Percentiles rank a stretch among this genome's conserved stretches.
Conservation (phyloP, 2,329 filamentous ascomycete genomes). For the Alternaria rosae region DNA sequence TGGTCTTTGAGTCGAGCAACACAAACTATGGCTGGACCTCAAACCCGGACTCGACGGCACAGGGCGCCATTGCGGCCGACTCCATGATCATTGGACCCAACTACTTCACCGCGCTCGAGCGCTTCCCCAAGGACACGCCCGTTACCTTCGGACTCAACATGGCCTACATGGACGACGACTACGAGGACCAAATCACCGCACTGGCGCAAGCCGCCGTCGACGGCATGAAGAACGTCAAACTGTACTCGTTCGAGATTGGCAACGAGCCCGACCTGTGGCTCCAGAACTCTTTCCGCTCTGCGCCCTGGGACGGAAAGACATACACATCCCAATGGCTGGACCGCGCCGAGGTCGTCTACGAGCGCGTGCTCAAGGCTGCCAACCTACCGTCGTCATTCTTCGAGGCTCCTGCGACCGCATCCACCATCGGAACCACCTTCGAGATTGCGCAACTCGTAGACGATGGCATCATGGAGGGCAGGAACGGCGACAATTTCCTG, state of each 20-base stretch:
- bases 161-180: conserved; percentile 57
- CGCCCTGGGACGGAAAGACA: conserved; percentile 53
- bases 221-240: conserved; percentile 48
- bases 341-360: conserved; percentile 54
- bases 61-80: conserved; percentile 53
- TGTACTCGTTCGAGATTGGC: conserved; percentile 55
- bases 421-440: conserved; percentile 61
- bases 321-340: conserved; percentile 58
- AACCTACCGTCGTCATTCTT: conserved; percentile 55
- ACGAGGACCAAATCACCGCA: conserved; percentile 52
- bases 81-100: conserved; percentile 57
- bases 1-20: conserved; percentile 54
- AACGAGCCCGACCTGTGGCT: conserved; percentile 55
- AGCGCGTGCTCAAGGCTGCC: conserved; percentile 55
- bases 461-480: conserved; percentile 50
- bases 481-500: conserved; percentile 50
- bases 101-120: conserved; percentile 58
- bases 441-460: conserved; percentile 53
- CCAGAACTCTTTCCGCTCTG: conserved; percentile 56
- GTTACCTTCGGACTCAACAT: conserved; percentile 61
- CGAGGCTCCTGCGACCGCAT: conserved; percentile 59
- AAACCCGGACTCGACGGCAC: conserved; percentile 51
- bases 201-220: conserved; percentile 52
- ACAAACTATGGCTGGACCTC: conserved; percentile 47
- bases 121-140: conserved; percentile 59